Base-by-base conservation (phyloP, 2,329 filamentous ascomycete species). In the Lachnellula subtilissima region DNA sequence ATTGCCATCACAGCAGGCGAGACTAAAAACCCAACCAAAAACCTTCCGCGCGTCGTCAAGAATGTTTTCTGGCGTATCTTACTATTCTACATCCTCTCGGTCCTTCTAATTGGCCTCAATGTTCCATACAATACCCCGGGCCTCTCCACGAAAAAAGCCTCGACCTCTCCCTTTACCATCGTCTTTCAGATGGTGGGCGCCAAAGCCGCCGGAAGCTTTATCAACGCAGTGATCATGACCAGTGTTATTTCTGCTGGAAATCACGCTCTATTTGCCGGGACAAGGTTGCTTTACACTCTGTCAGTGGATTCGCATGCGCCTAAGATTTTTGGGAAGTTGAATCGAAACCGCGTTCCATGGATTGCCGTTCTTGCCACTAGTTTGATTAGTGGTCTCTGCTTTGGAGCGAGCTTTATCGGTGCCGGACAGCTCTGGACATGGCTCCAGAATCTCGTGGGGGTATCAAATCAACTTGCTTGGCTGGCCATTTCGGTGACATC, bases 391-490 rank as follows among this genome's bases (percentile, higher is more conserved):
- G 81, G 80, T 0, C 74, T 86, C 0, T 86, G 83, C 63, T 87
- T 87, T 54, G 84, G 82, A 2, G 82, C 83, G 0, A 84, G 80
- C 64, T 86, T 84, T 59, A 85, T 87, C 52, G 82, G 83, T 0
- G 83, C 84, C 0, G 84, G 84, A 0, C 76, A 86, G 61, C 70
- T 87, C 4, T 87, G 84, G 84, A 79, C 76, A 1, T 87, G 84
- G 84, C 70, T 87, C 17, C 84, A 87, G 65, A 86, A 86, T 56
- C 78, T 87, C 47, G 82, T 87, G 54, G 84, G 84, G 11, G 84
- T 87, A 0, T 86, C 83, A 0, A 87, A 86, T 67, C 84, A 87
- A 70, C 71, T 87, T 4, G 82, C 81, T 50, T 87, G 85, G 84
- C 79, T 82, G 61, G 76, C 81, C 54, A 88, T 87, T 56, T 79